A percentile compares a stretch with the other conserved stretches of the same genome.
phyloP scores from a whole-genome alignment of 768 basidiomycete species.

The Jaapia argillacea region DNA sequence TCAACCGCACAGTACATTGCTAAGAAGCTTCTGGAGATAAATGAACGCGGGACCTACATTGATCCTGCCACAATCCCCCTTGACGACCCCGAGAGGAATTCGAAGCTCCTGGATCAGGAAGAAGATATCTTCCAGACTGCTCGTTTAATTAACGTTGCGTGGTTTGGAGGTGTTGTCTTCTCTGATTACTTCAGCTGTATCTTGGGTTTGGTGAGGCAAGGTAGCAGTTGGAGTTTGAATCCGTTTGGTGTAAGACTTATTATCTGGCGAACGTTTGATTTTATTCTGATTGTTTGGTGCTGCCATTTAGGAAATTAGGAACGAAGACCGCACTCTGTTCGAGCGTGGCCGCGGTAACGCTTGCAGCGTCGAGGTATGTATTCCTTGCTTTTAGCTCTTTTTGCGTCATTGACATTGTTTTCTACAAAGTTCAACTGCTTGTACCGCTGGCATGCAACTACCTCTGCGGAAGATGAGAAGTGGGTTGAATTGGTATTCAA shows the following conservation, averaged over 20 bases:
- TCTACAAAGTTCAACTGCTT: slow-evolving; percentile 64
- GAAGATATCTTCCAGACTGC: slow-evolving; percentile 77
- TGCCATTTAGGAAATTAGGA: slow-evolving; percentile 49
- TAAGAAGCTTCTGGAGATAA: slow-evolving; percentile 65
- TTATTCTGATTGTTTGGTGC: slow-evolving; percentile 1
- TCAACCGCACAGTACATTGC: slow-evolving; percentile 56
- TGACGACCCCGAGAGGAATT: slow-evolving; percentile 14
- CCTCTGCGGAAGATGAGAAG: slow-evolving; percentile 57
- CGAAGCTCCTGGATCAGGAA: slow-evolving; percentile 22
- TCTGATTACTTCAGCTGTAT: slow-evolving; percentile 79
- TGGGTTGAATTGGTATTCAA: slow-evolving; percentile 48
- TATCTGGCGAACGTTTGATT: not conserved
- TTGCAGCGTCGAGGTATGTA: slow-evolving; percentile 66
- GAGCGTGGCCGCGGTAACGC: slow-evolving; percentile 77
- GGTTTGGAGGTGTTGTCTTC: slow-evolving; percentile 75
- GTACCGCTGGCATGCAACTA: slow-evolving; percentile 84
- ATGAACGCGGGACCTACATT: slow-evolving; percentile 57
- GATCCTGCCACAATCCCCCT: slow-evolving; percentile 39
- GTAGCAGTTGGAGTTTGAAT: slow-evolving; percentile 67
- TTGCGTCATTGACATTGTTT: not conserved
- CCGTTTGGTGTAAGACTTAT: slow-evolving; percentile 54
- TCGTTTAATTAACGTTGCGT: slow-evolving; percentile 66
- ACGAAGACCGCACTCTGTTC: slow-evolving; percentile 50
- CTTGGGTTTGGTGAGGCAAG: slow-evolving; percentile 66
- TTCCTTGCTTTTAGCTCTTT: slow-evolving; percentile 2